These are phyloP conservation scores for Bolboschoenoplectus hybrid DNA, from an alignment of 202 grass and related monocot genomes.

Conservation along the genomic window DNA sequence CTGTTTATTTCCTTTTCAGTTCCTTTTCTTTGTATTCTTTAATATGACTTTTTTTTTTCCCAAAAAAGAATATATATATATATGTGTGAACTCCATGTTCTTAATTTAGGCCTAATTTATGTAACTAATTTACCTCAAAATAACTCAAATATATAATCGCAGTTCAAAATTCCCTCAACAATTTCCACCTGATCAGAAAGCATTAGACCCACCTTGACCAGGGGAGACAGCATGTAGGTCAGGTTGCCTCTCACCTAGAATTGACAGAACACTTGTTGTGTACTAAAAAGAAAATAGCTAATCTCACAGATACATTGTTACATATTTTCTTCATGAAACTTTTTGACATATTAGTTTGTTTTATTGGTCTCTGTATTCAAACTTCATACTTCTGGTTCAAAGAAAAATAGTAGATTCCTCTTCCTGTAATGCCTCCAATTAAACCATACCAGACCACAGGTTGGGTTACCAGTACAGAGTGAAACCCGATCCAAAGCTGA, in stretches of 20 bases:
- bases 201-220: slow-evolving; percentile 12
- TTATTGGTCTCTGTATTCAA: not conserved
- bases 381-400: not conserved
- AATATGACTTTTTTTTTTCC: not conserved
- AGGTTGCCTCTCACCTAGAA: not conserved
- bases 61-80: not conserved
- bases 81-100: not conserved
- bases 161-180: not conserved
- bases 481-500: not conserved
- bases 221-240: not conserved
- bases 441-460: not conserved
- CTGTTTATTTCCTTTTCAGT: not conserved
- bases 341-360: not conserved
- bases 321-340: not conserved
- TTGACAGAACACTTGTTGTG: not conserved
- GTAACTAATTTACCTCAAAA: not conserved
- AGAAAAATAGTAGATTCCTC: not conserved
- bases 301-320: not conserved
- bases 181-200: slow-evolving; percentile 15
- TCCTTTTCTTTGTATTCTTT: not conserved
- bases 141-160: not conserved
- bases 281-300: not conserved
- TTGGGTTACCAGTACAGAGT: no score
- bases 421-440: not conserved
- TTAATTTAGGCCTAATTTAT: not conserved